Evolutionary conservation across 2,329 filamentous ascomycete genomes (phyloP), one percentile per base, ranked within the genome.

Genomic region (Curvularia spicifera): DNA sequence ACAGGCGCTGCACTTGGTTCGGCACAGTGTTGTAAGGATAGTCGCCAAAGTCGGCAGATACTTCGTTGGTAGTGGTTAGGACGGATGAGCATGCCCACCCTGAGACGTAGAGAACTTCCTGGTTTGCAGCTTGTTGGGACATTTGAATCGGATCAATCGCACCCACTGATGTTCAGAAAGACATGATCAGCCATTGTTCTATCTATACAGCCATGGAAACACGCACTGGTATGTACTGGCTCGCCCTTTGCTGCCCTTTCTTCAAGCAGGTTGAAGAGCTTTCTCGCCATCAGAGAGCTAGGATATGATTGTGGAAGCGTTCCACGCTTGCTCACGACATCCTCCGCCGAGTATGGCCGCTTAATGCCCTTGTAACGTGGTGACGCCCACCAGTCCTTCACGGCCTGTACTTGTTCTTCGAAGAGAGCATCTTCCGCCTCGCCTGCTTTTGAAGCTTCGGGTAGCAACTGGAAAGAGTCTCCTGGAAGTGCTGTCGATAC

Each of bases 21-120:
- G 95, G 95, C 4, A 99, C 95, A 0, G 95, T 99, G 76, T 98
- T 98, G 81, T 99, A 99, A 0, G 95, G 95, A 77, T 99, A 99
- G 79, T 99, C 95, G 71, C 95, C 95, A 80, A 98, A 97, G 76
- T 99, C 95, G 43, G 95, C 91, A 0, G 93, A 97, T 28, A 99
- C 95, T 77, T 99, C 95, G 80, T 99, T 98, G 37, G 95, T 98
- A 9, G 88, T 89, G 4, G 94, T 98, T 45, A 99, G 83, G 20
- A 97, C 87, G 0, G 93, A 94, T 0, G 94, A 98, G 80, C 95
- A 98, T 5, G 95, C 95, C 95, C 95, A 99, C 61, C 95, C 95
- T 0, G 93, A 97, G 63, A 99, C 84, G 79, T 99, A 99, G 45
- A 99, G 85, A 18, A 97, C 91, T 77, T 99, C 94, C 76, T 98